A percentile compares a stretch with the other conserved stretches of the same genome.
These are phyloP conservation scores for Venturia oleaginea DNA, from an alignment of 2,329 filamentous ascomycete species.

Conservation along the genomic window DNA sequence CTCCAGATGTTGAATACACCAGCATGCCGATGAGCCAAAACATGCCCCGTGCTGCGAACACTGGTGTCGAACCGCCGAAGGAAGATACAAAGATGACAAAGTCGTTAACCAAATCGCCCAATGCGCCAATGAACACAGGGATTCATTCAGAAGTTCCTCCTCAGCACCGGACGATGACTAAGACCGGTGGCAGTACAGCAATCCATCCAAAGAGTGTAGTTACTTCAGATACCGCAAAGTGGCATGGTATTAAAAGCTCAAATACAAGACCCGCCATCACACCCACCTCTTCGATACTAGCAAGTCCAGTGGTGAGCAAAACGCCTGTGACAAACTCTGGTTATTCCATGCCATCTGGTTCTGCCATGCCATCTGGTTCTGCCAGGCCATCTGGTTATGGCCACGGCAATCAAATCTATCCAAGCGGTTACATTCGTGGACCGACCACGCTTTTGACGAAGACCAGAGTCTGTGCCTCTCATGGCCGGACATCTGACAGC, in stretches of 20 bases:
- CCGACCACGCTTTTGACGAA: background rate
- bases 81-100: background rate
- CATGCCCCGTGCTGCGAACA: background rate
- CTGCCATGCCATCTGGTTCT: background rate
- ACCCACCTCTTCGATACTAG: background rate
- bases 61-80: background rate
- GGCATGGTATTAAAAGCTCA: background rate
- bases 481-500: no score
- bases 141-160: background rate
- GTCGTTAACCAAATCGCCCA: background rate
- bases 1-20: background rate
- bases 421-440: background rate
- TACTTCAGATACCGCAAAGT: background rate
- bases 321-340: background rate
- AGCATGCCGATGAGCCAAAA: background rate
- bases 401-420: background rate
- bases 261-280: background rate
- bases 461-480: no score
- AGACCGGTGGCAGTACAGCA: background rate
- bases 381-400: background rate
- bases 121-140: background rate
- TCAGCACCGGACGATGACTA: background rate
- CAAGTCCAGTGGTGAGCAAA: background rate
- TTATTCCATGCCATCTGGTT: background rate
- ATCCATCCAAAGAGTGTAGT: background rate